Evolutionary conservation across 371 early-diverging fungal species (phyloP).

Genomic region (Mucor plumbeus): DNA sequence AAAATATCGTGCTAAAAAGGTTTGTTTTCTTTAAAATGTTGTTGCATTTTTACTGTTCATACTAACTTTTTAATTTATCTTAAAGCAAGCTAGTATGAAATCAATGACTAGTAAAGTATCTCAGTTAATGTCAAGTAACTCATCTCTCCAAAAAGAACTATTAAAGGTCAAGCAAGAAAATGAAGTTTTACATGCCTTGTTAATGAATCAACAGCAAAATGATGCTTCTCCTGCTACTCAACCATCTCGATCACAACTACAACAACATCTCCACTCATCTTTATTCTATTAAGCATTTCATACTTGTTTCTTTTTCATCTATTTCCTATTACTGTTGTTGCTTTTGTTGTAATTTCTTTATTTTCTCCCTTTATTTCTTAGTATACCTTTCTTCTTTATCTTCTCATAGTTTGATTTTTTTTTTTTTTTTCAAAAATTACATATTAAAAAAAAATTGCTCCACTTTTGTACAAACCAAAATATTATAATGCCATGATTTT

Average conservation of each 20-base stretch:
- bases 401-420: background rate
- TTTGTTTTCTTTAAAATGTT: background rate
- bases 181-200: conserved; percentile 27
- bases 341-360: background rate
- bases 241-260: background rate
- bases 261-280: background rate
- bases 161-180: conserved; percentile 31
- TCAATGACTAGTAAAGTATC: conserved; percentile 25
- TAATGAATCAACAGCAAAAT: background rate
- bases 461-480: conserved; percentile 1
- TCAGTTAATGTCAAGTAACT: conserved; percentile 24
- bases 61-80: background rate
- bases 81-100: conserved; percentile 32
- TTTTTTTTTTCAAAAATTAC: background rate
- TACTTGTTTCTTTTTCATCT: background rate
- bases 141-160: conserved; percentile 22
- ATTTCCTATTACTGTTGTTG: background rate
- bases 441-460: conserved; percentile 1
- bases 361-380: background rate
- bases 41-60: background rate
- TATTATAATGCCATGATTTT: background rate
- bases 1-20: conserved; percentile 36
- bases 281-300: background rate
- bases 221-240: background rate
- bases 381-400: background rate